A percentile compares a stretch with the other conserved stretches of the same genome.
Evolutionary conservation across 352 stramenopile species (phyloP).

Genomic region (Globisporangium takayamanum): DNA sequence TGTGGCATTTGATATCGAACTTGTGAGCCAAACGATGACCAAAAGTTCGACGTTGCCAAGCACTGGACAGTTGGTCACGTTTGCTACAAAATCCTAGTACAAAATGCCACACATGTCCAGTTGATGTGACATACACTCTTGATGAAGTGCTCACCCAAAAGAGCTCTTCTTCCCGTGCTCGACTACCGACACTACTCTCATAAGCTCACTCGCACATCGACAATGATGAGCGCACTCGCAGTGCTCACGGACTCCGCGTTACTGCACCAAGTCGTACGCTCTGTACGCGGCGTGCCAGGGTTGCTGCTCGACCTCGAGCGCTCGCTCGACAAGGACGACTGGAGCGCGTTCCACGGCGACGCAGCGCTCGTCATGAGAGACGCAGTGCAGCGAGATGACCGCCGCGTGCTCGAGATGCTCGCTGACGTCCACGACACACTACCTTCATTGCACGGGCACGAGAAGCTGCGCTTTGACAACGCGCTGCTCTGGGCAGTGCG

Average conservation of each 20-base stretch:
- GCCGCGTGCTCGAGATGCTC: constrained; percentile 6
- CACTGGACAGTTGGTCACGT: no score
- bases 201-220: neutral
- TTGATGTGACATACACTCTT: no score
- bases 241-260: constrained; percentile 6
- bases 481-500: constrained; percentile 3
- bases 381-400: constrained; percentile 3
- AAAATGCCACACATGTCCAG: no score
- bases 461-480: constrained; percentile 5
- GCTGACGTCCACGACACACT: neutral
- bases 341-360: constrained; percentile 5
- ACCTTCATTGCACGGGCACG: neutral
- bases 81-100: no score
- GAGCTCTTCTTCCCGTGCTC: neutral
- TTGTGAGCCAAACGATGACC: neutral
- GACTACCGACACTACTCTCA: no score
- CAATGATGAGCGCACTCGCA: neutral
- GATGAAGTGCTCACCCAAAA: no score
- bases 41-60: no score
- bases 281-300: constrained; percentile 1
- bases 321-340: constrained; percentile 5
- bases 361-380: constrained; percentile 1
- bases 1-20: no score
- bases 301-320: constrained; percentile 4
- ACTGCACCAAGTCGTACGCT: constrained; percentile 1